A percentile compares a stretch with the other conserved stretches of the same genome.
Conservation (phyloP, 345 rosid genomes). For the Moringa oleifera region DNA sequence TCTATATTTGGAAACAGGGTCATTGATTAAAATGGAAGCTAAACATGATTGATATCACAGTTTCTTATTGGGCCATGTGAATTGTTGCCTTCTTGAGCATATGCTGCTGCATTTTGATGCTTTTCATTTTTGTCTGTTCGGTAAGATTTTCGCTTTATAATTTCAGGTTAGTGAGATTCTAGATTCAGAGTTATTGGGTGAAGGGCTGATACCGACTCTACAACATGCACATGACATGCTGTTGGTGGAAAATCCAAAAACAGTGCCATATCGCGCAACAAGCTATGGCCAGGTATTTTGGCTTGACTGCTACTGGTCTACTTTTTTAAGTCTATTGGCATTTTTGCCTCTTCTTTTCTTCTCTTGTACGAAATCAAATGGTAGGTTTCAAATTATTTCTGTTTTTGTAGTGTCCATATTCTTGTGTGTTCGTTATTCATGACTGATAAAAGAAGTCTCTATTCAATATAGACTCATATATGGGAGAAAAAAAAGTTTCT, state of each 20-base stretch:
- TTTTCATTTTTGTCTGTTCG: background rate
- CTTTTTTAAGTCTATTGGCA: background rate
- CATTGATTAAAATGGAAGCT: background rate
- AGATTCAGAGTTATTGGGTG: constrained; percentile 92
- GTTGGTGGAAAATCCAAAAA: constrained; percentile 65
- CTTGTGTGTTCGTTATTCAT: no score
- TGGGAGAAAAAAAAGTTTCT: background rate
- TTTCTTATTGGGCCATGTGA: background rate
- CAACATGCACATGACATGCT: constrained; percentile 86
- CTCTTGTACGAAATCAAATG: background rate
- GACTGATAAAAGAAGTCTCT: no score
- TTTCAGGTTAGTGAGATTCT: constrained; percentile 88
- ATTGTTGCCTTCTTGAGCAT: background rate
- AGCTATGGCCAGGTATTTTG: constrained; percentile 80
- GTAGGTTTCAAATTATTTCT: no score
- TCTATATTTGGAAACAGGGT: background rate
- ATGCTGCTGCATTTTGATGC: background rate
- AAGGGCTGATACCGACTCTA: constrained; percentile 88
- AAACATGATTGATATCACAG: background rate
- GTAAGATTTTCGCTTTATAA: constrained; percentile 1
- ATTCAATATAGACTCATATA: no score
- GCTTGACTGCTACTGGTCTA: background rate
- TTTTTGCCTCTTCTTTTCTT: background rate
- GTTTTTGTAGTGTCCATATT: no score
- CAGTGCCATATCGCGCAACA: constrained; percentile 75